These are phyloP conservation scores for Phialophora verrucosa DNA, from an alignment of 2,329 filamentous ascomycete species.

Conservation along the genomic window DNA sequence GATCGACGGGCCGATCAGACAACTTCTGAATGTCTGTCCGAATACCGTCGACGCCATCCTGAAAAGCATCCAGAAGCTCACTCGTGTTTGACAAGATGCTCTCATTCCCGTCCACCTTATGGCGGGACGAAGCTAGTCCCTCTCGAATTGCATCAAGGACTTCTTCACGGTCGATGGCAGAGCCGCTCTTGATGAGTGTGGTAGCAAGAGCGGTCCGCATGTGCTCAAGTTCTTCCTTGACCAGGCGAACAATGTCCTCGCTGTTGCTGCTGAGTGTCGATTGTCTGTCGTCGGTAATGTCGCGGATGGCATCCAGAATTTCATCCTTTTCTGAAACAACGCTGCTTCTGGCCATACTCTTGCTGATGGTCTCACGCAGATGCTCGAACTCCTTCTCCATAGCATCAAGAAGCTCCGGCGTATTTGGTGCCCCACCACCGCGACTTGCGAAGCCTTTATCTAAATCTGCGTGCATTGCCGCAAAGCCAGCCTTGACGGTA, in stretches of 20 bases:
- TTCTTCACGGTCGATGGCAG: constrained; percentile 64
- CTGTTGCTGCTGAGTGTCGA: constrained; percentile 45
- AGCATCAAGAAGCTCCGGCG: constrained; percentile 72
- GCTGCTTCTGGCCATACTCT: constrained; percentile 66
- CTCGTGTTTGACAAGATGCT: constrained; percentile 60
- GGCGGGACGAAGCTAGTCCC: constrained; percentile 59
- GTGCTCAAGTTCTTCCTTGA: constrained; percentile 67
- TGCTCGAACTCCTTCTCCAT: constrained; percentile 83
- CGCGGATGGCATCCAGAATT: constrained; percentile 62
- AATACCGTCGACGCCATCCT: constrained; percentile 75
- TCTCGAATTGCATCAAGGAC: constrained; percentile 63
- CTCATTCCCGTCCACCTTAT: constrained; percentile 62
- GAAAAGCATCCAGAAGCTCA: constrained; percentile 66
- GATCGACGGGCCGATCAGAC: constrained; percentile 77
- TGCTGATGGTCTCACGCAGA: constrained; percentile 77
- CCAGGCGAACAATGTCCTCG: constrained; percentile 54
- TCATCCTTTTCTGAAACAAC: constrained; percentile 64
- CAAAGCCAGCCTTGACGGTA: constrained; percentile 67
- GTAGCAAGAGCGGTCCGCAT: constrained; percentile 63
- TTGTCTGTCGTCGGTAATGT: constrained; percentile 43
- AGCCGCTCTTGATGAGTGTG: constrained; percentile 55
- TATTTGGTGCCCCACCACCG: constrained; percentile 55
- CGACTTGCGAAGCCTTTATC: constrained; percentile 57
- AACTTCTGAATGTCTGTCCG: constrained; percentile 76
- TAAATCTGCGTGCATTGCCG: constrained; percentile 65